Percentiles rank a stretch among this genome's conserved stretches.
Evolutionary conservation across 2,329 filamentous ascomycete genomes (phyloP).

Genomic region (Remersonia thermophila): DNA sequence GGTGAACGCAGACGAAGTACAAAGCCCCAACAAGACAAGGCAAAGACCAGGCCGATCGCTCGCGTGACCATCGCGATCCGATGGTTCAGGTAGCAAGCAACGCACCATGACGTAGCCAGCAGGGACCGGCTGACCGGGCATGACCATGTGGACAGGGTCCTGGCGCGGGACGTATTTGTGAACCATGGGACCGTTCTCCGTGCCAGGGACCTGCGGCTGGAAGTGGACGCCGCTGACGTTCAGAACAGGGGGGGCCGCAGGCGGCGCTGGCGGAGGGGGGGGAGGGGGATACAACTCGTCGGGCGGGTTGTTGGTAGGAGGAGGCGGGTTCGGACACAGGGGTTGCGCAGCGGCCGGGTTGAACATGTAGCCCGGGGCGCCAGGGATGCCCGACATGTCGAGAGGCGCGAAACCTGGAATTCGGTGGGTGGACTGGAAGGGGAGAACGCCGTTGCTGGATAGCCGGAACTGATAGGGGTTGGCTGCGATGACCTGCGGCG

Average conservation of each 20-base stretch:
- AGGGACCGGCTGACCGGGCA: slow-evolving; percentile 1
- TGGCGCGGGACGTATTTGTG: slow-evolving; percentile 45
- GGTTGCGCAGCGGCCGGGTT: background rate
- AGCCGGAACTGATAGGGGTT: no score
- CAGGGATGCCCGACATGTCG: background rate
- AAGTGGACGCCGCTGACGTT: slow-evolving; percentile 33
- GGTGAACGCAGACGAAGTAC: no score
- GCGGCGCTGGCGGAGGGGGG: slow-evolving; percentile 5
- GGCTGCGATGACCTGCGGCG: no score
- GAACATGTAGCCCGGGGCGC: background rate
- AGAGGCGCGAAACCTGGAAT: no score
- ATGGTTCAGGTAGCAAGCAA: background rate
- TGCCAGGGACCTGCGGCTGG: slow-evolving; percentile 47
- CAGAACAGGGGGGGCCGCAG: slow-evolving; percentile 4
- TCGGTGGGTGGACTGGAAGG: no score
- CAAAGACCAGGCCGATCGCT: no score
- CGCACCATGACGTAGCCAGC: slow-evolving; percentile 4
- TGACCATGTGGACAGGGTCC: slow-evolving; percentile 21
- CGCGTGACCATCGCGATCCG: background rate
- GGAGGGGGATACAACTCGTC: slow-evolving; percentile 2
- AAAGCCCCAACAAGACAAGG: no score
- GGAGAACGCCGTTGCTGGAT: no score
- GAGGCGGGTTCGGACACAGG: background rate
- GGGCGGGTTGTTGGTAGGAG: slow-evolving; percentile 5
- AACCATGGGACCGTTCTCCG: slow-evolving; percentile 40